A percentile compares a stretch with the other conserved stretches of the same genome.
These are phyloP conservation scores for Debaryomyces subglobosus DNA, from an alignment of 1,139 yeast genomes.

Conservation along the genomic window DNA sequence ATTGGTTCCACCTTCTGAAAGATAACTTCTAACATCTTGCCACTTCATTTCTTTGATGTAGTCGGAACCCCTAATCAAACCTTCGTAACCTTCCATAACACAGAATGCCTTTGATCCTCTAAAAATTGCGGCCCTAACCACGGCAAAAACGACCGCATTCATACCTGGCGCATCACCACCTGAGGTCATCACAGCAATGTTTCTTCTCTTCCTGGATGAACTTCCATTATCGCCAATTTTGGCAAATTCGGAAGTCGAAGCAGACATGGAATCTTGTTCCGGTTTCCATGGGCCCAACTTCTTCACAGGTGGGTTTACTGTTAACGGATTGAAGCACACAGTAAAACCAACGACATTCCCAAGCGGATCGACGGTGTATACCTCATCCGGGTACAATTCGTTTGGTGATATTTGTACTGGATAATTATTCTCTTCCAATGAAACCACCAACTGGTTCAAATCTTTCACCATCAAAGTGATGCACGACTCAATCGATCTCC, in stretches of 20 bases:
- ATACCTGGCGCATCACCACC: constrained; percentile 91
- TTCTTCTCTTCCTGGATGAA: constrained; percentile 31
- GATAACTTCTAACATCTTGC: constrained; percentile 78
- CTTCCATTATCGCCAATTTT: constrained; percentile 13
- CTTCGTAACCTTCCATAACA: constrained; percentile 78
- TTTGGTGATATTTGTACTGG: constrained; percentile 56
- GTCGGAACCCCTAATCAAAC: constrained; percentile 64
- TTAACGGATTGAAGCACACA: constrained; percentile 58
- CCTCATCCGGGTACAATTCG: constrained; percentile 66
- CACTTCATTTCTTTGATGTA: constrained; percentile 68
- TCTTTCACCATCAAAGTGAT: constrained; percentile 40
- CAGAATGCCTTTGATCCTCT: constrained; percentile 75
- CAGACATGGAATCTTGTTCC: constrained; percentile 9
- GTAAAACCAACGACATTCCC: constrained; percentile 73
- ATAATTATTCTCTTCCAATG: constrained; percentile 28
- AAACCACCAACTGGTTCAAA: constrained; percentile 37
- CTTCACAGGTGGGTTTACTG: constrained; percentile 48
- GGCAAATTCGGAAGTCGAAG: constrained; percentile 18
- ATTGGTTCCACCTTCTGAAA: constrained; percentile 76
- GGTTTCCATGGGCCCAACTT: constrained; percentile 10
- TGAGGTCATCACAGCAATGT: constrained; percentile 83
- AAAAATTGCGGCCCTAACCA: constrained; percentile 72
- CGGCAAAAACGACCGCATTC: constrained; percentile 83
- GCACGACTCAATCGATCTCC: constrained; percentile 52
- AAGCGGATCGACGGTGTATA: constrained; percentile 68